Evolutionary conservation across 495 filamentous ascomycete genomes (phyloP), one percentile per base, ranked within the genome.

Genomic region (Cudoniella acicularis): DNA sequence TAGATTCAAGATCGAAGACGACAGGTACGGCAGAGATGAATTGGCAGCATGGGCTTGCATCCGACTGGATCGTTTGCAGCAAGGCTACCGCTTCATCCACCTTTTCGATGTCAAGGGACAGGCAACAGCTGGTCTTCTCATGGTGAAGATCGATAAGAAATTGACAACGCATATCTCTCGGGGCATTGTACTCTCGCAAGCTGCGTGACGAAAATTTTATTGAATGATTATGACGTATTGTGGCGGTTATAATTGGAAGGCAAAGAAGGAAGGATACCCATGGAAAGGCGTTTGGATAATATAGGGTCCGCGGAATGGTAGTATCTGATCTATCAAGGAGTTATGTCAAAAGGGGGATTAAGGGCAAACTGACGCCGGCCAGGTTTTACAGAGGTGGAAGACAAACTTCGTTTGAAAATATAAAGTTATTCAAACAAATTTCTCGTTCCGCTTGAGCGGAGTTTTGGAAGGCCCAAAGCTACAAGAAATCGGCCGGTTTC

Each of bases 1-100:
- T 25, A 90, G 93, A 55, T 90, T 97, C 71, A 88, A 95, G 69
- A 78, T 97, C 62, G 85, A 89, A 68, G 88, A 96, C 65, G 86
- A 93, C 59, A 86, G 91, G 62, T 68, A 65, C 25, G 84, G 84
- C 1, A 79, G 80, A 57, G 91, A 96, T 62, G 77, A 85, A 49
- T 67, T 95, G 40, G 90, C 89, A 18, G 90, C 86, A 10, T 98
- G 93, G 93, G 84, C 90, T 8, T 96, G 91, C 67, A 84, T 96
- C 55, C 79, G 91, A 18, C 81, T 97, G 0, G 90, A 96, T 72
- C 81, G 90, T 16, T 70, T 96, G 53, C 81, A 83, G 48, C 68
- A 79, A 40, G 93, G 93, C 1, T 88, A 88, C 61, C 79, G 91
- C 16, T 84, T 96, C 56, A 73, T 98, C 41, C 87, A 85, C 52